Conservation (phyloP, 441 rosid species). For the Adansonia gregorii region DNA sequence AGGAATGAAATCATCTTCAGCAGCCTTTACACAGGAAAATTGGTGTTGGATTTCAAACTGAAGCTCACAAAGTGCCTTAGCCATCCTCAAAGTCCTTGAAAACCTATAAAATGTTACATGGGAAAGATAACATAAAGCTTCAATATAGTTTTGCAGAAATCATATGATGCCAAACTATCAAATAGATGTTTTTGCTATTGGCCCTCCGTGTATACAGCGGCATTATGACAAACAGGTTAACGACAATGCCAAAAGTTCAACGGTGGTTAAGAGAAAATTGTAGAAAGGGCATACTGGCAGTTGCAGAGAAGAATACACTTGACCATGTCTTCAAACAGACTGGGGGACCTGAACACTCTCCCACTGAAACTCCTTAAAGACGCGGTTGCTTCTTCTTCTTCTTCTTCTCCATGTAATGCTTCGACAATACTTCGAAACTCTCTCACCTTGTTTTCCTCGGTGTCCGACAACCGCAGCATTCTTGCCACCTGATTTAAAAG, state of each 20-base stretch:
- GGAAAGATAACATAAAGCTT: neutral
- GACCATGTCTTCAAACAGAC: constrained; percentile 65
- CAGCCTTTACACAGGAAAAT: neutral
- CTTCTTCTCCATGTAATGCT: constrained; percentile 38
- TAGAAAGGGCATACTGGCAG: constrained; percentile 16
- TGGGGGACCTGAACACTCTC: constrained; percentile 58
- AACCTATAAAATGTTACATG: constrained; percentile 33
- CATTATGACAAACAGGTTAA: constrained; percentile 6
- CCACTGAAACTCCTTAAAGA: constrained; percentile 34
- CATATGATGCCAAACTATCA: neutral
- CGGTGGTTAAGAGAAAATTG: neutral
- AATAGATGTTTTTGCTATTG: neutral
- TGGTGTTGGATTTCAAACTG: constrained; percentile 35
- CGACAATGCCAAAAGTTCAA: neutral
- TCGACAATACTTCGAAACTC: constrained; percentile 43
- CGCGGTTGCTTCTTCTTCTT: constrained; percentile 34
- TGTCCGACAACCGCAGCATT: constrained; percentile 51
- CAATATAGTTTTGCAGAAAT: neutral
- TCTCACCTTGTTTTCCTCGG: constrained; percentile 38
- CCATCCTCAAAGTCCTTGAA: constrained; percentile 52
- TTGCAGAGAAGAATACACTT: constrained; percentile 56
- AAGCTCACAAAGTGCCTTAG: constrained; percentile 46
- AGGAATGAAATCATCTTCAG: constrained; percentile 14
- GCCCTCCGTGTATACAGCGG: neutral
- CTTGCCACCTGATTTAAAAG: constrained; percentile 51